A percentile compares a stretch with the other conserved stretches of the same genome.
These are phyloP conservation scores for Miscanthus lutarioriparius DNA, from an alignment of 176 grass and related monocot genomes.

Conservation along the genomic window DNA sequence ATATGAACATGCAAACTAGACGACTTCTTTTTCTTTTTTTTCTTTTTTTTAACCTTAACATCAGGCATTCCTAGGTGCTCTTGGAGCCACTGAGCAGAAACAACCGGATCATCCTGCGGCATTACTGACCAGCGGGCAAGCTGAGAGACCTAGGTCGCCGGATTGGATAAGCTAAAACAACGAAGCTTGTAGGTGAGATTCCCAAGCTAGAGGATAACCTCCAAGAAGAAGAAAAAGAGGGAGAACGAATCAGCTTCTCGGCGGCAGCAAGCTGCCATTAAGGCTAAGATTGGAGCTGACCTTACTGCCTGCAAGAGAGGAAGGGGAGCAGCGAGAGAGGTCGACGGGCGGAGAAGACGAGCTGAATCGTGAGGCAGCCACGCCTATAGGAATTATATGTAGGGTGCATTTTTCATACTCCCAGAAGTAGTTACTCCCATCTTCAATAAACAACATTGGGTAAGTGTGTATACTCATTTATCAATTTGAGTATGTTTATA, in stretches of 20 bases:
- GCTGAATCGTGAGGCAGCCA: background rate
- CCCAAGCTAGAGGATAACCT: background rate
- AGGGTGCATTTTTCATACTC: too few species aligned
- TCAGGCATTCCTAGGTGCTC: constrained; percentile 58
- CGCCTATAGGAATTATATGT: background rate
- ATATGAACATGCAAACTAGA: background rate
- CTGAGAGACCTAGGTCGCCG: constrained; percentile 12
- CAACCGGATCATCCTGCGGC: constrained; percentile 63
- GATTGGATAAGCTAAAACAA: constrained; percentile 13
- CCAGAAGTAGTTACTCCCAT: too few species aligned
- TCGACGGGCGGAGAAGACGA: background rate
- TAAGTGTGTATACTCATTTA: too few species aligned
- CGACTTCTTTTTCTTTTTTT: background rate
- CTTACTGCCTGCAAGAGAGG: background rate
- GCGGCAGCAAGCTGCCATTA: background rate
- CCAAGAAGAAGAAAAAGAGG: background rate
- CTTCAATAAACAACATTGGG: too few species aligned
- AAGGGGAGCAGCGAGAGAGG: background rate
- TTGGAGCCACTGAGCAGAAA: constrained; percentile 76
- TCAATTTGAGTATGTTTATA: too few species aligned
- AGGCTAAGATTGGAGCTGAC: constrained; percentile 7
- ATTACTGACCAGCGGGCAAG: constrained; percentile 33
- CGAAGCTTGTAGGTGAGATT: background rate
- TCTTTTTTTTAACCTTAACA: constrained; percentile 54
- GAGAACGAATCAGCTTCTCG: background rate